Evolutionary conservation across 1,284 basidiomycete species (phyloP).

Genomic region (Pascua sp.): DNA sequence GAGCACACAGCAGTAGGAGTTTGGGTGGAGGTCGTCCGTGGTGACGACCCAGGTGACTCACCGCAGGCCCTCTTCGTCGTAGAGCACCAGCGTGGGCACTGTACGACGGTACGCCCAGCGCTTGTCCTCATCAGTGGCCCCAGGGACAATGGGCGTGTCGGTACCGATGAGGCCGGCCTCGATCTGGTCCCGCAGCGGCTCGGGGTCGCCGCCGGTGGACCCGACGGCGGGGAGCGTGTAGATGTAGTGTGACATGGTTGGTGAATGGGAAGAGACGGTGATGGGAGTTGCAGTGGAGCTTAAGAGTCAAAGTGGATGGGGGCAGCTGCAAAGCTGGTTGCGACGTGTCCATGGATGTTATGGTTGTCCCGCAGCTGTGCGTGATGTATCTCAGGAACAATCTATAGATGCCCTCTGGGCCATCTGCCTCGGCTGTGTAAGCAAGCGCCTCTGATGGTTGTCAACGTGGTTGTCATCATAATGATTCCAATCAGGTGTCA

Average conservation of each 20-base stretch:
- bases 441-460: too few relatives aligned
- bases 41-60: conserved; percentile 15
- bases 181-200: conserved; percentile 34
- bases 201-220: conserved; percentile 3
- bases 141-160: conserved; percentile 30
- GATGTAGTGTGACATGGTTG: conserved; percentile 10
- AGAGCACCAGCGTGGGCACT: conserved; percentile 80
- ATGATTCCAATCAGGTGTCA: too few relatives aligned
- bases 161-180: conserved; percentile 33
- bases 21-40: neutral
- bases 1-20: neutral
- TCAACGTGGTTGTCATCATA: too few relatives aligned
- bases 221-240: conserved; percentile 16
- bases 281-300: neutral
- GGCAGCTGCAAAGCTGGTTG: too few relatives aligned
- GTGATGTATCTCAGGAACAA: too few relatives aligned
- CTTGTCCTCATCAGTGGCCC: conserved; percentile 32
- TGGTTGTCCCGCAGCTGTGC: too few relatives aligned
- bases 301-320: neutral
- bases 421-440: too few relatives aligned
- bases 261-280: neutral
- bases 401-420: too few relatives aligned
- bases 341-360: too few relatives aligned
- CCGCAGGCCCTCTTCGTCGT: conserved; percentile 75
- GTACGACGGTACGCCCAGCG: conserved; percentile 55